Base-by-base conservation (phyloP, 768 basidiomycete genomes). In the Xerocomellus chrysenteron region DNA sequence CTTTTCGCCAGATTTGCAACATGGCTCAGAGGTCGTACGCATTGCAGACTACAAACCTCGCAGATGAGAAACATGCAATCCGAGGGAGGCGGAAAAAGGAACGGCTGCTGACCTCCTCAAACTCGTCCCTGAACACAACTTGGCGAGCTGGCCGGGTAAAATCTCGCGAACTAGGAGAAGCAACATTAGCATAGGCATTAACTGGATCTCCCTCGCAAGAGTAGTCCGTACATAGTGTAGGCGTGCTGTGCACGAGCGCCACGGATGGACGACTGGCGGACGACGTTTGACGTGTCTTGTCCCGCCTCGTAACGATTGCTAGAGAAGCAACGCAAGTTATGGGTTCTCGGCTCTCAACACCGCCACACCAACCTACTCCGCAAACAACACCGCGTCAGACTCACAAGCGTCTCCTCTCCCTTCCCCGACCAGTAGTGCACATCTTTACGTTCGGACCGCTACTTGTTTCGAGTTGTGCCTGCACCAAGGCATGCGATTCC, bases 241-340 rank as follows among this genome's bases (percentile, higher is more conserved):
- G 94, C 0, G 94, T 96, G 65, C 96, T 98, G 70, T 93, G 84
- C 11, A 99, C 95, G 59, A 98, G 79, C 5, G 94, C 96, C 74
- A 55, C 93, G 93, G 44, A 96, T 84, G 0, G 95, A 91, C 3
- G 93, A 85, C 68, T 93, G 91, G 40, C 96, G 86, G 37, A 98
- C 95, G 44, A 87, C 82, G 41, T 84, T 86, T 61, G 97, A 92
- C 13, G 90, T 81, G 71, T 98, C 97, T 71, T 98, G 96, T 45
- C 95, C 86, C 52, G 94, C 91, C 61, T 98, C 80, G 72, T 95
- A 99, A 73, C 59, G 84, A n/a, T n/a, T n/a, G n/a, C n/a, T n/a
- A n/a, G n/a, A n/a, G n/a, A n/a, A n/a, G n/a, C n/a, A n/a, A n/a
- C n/a, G n/a, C n/a, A n/a, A n/a, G n/a, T n/a, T n/a, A n/a, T n/a